Evolutionary conservation across 352 stramenopile species (phyloP).

Genomic region (Phytopythium chamaehyphon): DNA sequence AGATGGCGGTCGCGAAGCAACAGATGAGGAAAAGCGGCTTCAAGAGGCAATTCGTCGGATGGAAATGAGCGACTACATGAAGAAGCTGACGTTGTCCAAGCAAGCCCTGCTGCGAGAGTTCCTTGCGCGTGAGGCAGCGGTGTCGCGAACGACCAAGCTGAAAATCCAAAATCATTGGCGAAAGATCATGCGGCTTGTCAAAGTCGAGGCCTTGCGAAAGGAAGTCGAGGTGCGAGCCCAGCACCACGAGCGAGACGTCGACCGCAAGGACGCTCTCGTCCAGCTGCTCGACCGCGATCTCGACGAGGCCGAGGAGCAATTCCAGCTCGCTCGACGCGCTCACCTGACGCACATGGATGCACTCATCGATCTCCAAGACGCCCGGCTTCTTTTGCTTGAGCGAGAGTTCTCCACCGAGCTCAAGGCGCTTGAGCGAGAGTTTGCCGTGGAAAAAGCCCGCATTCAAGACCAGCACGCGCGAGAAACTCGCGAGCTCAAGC

Average conservation of each 20-base stretch:
- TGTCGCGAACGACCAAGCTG: constrained; percentile 81
- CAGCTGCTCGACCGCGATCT: constrained; percentile 94
- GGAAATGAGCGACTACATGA: constrained; percentile 86
- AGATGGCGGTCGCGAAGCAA: constrained; percentile 43
- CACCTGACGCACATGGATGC: constrained; percentile 91
- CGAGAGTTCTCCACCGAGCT: constrained; percentile 90
- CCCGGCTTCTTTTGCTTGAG: constrained; percentile 83
- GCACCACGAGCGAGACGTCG: constrained; percentile 94
- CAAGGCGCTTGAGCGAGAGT: constrained; percentile 77
- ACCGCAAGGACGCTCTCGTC: constrained; percentile 93
- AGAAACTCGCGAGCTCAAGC: constrained; percentile 75
- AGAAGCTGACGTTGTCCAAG: constrained; percentile 74
- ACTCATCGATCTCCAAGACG: constrained; percentile 91
- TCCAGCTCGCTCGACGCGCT: constrained; percentile 85
- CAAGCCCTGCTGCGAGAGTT: constrained; percentile 75
- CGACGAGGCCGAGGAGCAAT: constrained; percentile 93
- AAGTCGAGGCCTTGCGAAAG: constrained; percentile 89
- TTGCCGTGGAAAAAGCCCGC: constrained; percentile 79
- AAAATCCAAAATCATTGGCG: constrained; percentile 96
- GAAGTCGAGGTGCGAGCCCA: constrained; percentile 91
- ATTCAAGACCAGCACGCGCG: constrained; percentile 62
- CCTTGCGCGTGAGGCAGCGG: constrained; percentile 65
- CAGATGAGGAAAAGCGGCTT: constrained; percentile 65
- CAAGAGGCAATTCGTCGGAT: constrained; percentile 77
- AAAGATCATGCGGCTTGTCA: constrained; percentile 95